These are phyloP conservation scores for Colletotrichum incanum DNA, from an alignment of 2,329 filamentous ascomycete genomes.

Conservation along the genomic window DNA sequence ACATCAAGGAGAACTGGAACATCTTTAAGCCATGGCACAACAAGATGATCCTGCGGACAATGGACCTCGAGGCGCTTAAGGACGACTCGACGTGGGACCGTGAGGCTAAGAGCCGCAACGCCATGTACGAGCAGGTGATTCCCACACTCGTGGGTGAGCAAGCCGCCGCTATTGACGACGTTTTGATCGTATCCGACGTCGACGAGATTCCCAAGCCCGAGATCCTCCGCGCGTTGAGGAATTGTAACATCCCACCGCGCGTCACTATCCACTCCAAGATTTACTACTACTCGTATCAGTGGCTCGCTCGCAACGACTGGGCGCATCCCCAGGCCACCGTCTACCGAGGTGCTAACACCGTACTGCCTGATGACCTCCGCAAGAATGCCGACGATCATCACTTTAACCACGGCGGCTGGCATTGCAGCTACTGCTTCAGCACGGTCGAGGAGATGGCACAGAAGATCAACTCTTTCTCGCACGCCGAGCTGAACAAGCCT, in stretches of 20 bases:
- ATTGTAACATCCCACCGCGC: conserved; percentile 67
- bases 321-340: conserved; percentile 73
- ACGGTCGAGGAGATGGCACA: conserved; percentile 69
- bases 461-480: conserved; percentile 66
- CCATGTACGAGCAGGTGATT: conserved; percentile 72
- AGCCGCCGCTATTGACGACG: conserved; percentile 65
- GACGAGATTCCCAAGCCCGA: conserved; percentile 72
- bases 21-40: conserved; percentile 67
- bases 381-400: conserved; percentile 60
- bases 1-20: conserved; percentile 67
- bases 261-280: conserved; percentile 67
- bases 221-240: conserved; percentile 63
- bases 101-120: conserved; percentile 69
- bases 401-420: conserved; percentile 68
- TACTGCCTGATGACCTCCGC: conserved; percentile 69
- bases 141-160: conserved; percentile 60
- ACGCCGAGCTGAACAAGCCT: conserved; percentile 55
- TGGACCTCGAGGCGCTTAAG: conserved; percentile 35
- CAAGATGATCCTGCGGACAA: conserved; percentile 72
- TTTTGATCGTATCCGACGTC: conserved; percentile 72
- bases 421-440: conserved; percentile 74
- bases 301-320: conserved; percentile 65
- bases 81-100: conserved; percentile 60
- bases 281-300: conserved; percentile 74
- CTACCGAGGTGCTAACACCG: conserved; percentile 62